Base-by-base conservation (phyloP, 1,139 yeast species). In the Sugiyamaella paludigena region DNA sequence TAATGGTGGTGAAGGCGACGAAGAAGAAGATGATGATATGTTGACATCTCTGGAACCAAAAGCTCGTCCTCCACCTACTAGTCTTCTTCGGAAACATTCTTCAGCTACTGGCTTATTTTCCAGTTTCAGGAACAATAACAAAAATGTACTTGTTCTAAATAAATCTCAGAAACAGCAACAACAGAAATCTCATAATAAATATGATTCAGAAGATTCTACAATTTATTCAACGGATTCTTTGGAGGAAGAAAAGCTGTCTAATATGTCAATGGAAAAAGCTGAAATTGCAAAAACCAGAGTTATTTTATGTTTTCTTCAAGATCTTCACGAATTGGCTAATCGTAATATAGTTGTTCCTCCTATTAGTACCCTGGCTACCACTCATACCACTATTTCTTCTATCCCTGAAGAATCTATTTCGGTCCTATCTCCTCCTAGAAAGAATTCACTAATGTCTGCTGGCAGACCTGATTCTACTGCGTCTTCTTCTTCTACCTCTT, bases 21-120 rank as follows among this genome's bases (percentile, higher is more conserved):
- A 43, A n/a, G 60, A 56, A 8, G 58, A 54, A 13, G 56, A 55
- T 31, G 62, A 58, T 31, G 65, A 61, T 36, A 52, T 55, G 53
- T 49, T 61, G 27, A 60, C 65, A 7, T 52, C 61, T 4, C 48
- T 61, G 27, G 59, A 53, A 39, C 64, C 65, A 1, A 48, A 48
- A 29, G 48, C 42, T 11, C 46, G 37, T 16, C 45, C 54, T 9
- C 8, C 45, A n/a, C 32, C 36, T 7, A 16, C 28, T 6, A 3
- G 24, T 4, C 28, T 38, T 24, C 44, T 50, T 36, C 46, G 48
- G 31, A 43, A 49, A 36, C 44, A 47, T 16, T 35, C 48, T 10
- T 43, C 51, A 30, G 42, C 45, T 29, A 13, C 36, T 11, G 45
- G 45, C 8, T 15, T 42, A 32, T 33, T 26, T 42, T 12, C 43